Base-by-base conservation (phyloP, 768 basidiomycete genomes). In the Serendipita sp. region DNA sequence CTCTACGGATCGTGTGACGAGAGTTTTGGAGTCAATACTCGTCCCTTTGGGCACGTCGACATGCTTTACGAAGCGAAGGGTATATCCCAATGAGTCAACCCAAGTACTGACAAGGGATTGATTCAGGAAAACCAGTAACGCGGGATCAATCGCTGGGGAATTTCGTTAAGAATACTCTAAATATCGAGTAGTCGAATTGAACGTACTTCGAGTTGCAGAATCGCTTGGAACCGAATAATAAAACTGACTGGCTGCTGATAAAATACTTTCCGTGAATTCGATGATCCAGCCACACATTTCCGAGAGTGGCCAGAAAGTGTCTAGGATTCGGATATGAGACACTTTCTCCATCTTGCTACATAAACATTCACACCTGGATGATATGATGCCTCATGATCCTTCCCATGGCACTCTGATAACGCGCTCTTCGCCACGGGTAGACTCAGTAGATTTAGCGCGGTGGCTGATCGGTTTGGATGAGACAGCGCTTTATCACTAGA, bases 231-330 rank as follows among this genome's bases (percentile, higher is more conserved):
- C 16, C 48, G 30, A 18, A 16, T 51, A 7, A 5, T 51, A 16
- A 37, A 28, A 60, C 7, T 60, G 24, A 8, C 56, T 35, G n/a
- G 56, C 56, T 1, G 56, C 56, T n/a, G 34, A 60, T 8, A 60
- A 28, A 60, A 60, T 35, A n/a, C 8, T 28, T n/a, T 60, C 56
- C 35, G 56, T 32, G 34, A 60, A 60, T 35, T 60, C 56, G 28
- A 60, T n/a, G n/a, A 60, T 60, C 56, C 56, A 60, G 15, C 56
- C 56, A 60, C 56, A 60, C 8, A 60, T 60, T 8, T 60, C 56
- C 10, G 56, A 60, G n/a, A 60, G 56, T 28, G 56, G 56, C 56
- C 56, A 60, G 18, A 60, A 7, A 28, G 28, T 8, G n/a, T 35
- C 56, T 60, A 60, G 3, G 48, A 24, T 18, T 8, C n/a, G 8